Evolutionary conservation across 306 rosid species (phyloP).

Genomic region (Vigna reflexopilosa): DNA sequence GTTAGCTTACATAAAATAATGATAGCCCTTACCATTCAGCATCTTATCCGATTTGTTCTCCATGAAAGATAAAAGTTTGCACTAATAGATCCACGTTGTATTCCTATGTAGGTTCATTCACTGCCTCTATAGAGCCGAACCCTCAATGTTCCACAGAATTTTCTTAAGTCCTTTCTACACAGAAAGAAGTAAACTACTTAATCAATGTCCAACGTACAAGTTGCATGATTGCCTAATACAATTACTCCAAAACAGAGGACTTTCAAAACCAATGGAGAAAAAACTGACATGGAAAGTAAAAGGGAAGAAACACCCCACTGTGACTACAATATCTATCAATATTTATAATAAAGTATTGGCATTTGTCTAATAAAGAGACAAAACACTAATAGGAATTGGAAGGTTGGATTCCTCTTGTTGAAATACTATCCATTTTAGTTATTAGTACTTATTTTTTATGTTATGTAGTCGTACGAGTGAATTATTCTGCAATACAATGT

Average conservation of each 20-base stretch:
- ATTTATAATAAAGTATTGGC: neutral
- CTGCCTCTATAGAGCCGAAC: conserved; percentile 2
- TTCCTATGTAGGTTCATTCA: conserved; percentile 8
- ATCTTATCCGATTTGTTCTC: conserved; percentile 52
- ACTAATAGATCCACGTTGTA: conserved; percentile 4
- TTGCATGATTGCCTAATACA: conserved; percentile 12
- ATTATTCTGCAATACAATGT: neutral
- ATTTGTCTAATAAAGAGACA: neutral
- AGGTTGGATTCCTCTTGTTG: neutral
- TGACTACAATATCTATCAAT: conserved; percentile 14
- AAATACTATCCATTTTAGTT: neutral
- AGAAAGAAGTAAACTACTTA: conserved; percentile 17
- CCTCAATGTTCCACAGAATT: conserved; percentile 32
- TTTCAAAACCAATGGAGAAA: neutral
- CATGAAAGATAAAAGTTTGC: conserved; percentile 47
- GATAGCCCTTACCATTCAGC: conserved; percentile 52
- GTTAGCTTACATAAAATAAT: conserved; percentile 25
- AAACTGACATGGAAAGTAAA: neutral
- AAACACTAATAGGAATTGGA: conserved; percentile 11
- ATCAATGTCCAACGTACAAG: conserved; percentile 5
- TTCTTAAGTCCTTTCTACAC: conserved; percentile 40
- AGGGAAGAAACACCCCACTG: conserved; percentile 14
- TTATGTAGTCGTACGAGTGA: neutral
- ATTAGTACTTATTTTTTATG: neutral
- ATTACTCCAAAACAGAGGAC: conserved; percentile 15